Evolutionary conservation across 352 stramenopile genomes (phyloP).

Genomic region (Porosira glacialis): DNA sequence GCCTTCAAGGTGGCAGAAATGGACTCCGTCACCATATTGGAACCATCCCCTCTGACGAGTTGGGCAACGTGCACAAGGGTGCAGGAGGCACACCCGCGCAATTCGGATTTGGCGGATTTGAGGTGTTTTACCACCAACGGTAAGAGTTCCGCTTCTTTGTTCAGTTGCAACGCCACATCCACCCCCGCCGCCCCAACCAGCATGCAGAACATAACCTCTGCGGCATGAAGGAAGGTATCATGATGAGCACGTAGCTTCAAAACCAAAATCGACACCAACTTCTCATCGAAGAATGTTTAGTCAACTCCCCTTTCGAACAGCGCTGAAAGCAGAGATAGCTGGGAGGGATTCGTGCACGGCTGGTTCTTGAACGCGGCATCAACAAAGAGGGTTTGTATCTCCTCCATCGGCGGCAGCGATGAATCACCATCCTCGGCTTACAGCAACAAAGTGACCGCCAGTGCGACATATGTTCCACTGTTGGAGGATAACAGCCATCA

Average conservation of each 20-base stretch:
- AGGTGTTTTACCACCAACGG: constrained; percentile 46
- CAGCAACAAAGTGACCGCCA: no score
- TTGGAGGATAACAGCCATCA: no score
- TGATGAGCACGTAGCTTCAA: constrained; percentile 59
- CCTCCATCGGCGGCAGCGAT: no score
- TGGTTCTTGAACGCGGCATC: no score
- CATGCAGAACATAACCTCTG: constrained; percentile 28
- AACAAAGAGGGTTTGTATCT: no score
- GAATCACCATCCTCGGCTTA: no score
- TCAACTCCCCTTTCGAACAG: no score
- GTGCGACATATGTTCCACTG: no score
- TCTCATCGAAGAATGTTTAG: constrained; percentile 23
- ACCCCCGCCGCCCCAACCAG: constrained; percentile 8
- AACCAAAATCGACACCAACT: constrained; percentile 40
- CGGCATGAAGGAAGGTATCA: constrained; percentile 39
- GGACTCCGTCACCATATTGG: constrained; percentile 7
- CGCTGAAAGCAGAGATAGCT: no score
- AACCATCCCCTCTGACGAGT: not conserved
- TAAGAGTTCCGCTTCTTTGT: constrained; percentile 27
- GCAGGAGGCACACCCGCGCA: constrained; percentile 31
- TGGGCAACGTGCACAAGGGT: constrained; percentile 34
- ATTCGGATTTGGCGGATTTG: constrained; percentile 47
- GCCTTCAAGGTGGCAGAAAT: constrained; percentile 15
- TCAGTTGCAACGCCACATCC: constrained; percentile 6
- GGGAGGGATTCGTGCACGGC: no score